phyloP scores from a whole-genome alignment of 495 filamentous ascomycete species.

The Tuber indicum region DNA sequence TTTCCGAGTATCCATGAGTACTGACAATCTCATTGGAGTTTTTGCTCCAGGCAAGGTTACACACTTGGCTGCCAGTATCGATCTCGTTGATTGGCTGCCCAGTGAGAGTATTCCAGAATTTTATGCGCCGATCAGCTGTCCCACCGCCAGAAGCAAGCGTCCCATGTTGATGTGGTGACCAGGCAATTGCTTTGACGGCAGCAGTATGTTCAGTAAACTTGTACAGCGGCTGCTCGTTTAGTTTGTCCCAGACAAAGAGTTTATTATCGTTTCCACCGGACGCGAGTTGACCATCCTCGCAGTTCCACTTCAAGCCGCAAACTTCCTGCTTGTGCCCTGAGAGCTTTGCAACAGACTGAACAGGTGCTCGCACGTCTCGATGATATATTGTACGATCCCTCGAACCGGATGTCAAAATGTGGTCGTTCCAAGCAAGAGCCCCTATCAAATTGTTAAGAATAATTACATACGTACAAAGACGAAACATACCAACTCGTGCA shows the following conservation, averaged over 20 bases:
- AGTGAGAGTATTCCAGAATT: slow-evolving; percentile 90
- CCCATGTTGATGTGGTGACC: slow-evolving; percentile 91
- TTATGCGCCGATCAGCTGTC: slow-evolving; percentile 90
- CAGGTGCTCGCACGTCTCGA: slow-evolving; percentile 87
- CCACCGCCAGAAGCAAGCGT: slow-evolving; percentile 93
- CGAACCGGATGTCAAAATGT: slow-evolving; percentile 92
- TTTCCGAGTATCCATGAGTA: slow-evolving; percentile 95
- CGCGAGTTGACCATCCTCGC: slow-evolving; percentile 88
- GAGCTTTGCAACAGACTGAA: slow-evolving; percentile 77
- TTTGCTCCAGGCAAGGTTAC: slow-evolving; percentile 91
- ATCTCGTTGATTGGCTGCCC: slow-evolving; percentile 72
- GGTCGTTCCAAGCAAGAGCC: slow-evolving; percentile 93
- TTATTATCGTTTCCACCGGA: slow-evolving; percentile 98
- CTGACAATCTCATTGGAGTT: slow-evolving; percentile 95
- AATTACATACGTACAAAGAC: neutral
- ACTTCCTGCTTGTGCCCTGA: slow-evolving; percentile 98
- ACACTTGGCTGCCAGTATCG: slow-evolving; percentile 94
- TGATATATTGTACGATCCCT: slow-evolving; percentile 89
- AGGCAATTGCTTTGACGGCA: slow-evolving; percentile 97
- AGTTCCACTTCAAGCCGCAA: slow-evolving; percentile 96
- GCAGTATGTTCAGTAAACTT: slow-evolving; percentile 90
- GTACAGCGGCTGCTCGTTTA: slow-evolving; percentile 76
- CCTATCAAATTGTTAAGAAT: slow-evolving; percentile 36
- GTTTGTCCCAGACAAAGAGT: slow-evolving; percentile 94
- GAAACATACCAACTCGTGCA: slow-evolving; percentile 61